Evolutionary conservation across 2,329 filamentous ascomycete genomes (phyloP), one percentile per base, ranked within the genome.

Genomic region (Aspergillus udagawae): DNA sequence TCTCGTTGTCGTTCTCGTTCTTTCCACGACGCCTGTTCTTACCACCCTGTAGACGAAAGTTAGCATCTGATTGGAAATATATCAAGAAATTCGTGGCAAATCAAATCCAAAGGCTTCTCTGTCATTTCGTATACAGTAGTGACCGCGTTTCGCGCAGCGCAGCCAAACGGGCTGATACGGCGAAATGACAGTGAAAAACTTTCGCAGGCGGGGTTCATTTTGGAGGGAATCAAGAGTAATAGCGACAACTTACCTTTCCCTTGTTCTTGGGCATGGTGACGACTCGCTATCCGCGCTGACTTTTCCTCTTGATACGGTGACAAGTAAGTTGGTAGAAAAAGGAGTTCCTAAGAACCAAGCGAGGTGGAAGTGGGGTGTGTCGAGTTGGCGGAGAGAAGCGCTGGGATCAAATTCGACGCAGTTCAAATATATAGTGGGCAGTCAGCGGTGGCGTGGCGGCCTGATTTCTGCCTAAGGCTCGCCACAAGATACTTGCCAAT

Each of bases 1-100:
- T 97, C 82, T 97, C 92, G 75, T 97, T 96, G 83, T 97, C 94
- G 81, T 94, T 95, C 82, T 96, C 91, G 85, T 96, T 96, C 89
- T 97, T 97, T 81, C 93, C 93, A 82, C 94, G 87, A 86, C 93
- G 89, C 80, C 93, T 84, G 82, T 97, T 97, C 86, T 97, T 97
- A 82, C 93, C 93, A 79, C 93, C 93, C 91, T 94, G 70, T 84
- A 69, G 54, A 59, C 6, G n/a, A 14, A 14, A 50, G 65, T 74
- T 65, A 75, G 72, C 51, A 60, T 67, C 28, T 60, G 53, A 45
- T 61, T 52, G 12, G 14, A 29, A 23, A 29, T 28, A 49, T 52
- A 52, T 35, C 23, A 25, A 56, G 50, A 28, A 29, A 50, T 38
- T 17, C 14, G 14, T 17, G 14, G 44, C 53, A 44, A 56, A 12